phyloP scores from a whole-genome alignment of 2,329 filamentous ascomycete genomes.

The Trichophyton equinum region DNA sequence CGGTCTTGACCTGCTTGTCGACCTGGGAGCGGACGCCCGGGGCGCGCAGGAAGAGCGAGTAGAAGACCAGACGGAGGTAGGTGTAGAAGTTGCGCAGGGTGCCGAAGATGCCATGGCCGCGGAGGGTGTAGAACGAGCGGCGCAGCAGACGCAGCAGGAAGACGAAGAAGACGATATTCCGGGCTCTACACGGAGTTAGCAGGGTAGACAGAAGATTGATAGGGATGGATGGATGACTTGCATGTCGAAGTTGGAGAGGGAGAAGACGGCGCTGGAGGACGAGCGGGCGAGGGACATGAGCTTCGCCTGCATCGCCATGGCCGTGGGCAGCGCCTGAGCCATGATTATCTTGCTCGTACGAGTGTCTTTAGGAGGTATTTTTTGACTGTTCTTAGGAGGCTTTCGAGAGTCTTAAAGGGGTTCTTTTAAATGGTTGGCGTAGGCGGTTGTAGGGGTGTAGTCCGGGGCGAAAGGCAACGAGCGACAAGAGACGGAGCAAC shows the following conservation, averaged over 20 bases:
- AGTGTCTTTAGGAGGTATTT: no score
- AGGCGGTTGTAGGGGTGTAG: neutral
- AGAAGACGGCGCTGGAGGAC: constrained; percentile 23
- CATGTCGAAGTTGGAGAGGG: constrained; percentile 32
- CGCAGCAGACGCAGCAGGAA: constrained; percentile 77
- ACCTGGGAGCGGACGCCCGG: constrained; percentile 81
- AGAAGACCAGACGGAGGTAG: constrained; percentile 58
- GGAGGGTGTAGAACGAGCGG: constrained; percentile 68
- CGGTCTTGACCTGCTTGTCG: constrained; percentile 67
- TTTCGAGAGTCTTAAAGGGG: neutral
- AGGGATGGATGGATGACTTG: constrained; percentile 19
- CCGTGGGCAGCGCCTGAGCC: neutral
- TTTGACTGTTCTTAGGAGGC: neutral
- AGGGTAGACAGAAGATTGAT: neutral
- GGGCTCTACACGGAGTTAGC: constrained; percentile 43
- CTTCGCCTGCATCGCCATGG: constrained; percentile 30
- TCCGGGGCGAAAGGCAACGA: neutral
- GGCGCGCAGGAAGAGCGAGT: constrained; percentile 71
- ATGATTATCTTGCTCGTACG: neutral
- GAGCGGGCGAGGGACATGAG: constrained; percentile 27
- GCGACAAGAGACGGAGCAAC: no score
- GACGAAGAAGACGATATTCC: constrained; percentile 77
- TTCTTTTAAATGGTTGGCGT: neutral
- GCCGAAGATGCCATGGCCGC: constrained; percentile 76
- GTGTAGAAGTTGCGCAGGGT: constrained; percentile 63